phyloP scores from a whole-genome alignment of 2,329 filamentous ascomycete species.

The Magnaporthiopsis rhizophila region DNA sequence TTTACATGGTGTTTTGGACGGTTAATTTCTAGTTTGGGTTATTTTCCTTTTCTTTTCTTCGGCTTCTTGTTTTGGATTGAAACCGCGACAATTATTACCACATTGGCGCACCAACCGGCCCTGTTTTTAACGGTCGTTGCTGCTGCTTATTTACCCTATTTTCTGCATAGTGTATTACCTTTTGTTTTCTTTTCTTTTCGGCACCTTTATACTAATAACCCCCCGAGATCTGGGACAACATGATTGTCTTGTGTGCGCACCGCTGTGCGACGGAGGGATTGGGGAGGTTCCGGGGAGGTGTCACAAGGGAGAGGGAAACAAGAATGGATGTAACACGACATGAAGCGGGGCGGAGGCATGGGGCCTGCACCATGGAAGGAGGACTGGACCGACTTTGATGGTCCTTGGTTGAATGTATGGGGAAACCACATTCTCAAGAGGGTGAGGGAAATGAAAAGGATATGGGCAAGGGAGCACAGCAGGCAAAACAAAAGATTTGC shows the following conservation, averaged over 20 bases:
- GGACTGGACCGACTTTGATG: background rate
- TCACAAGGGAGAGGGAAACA: background rate
- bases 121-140: background rate
- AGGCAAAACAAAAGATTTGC: background rate
- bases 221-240: background rate
- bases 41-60: background rate
- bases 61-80: constrained; percentile 3
- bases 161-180: background rate
- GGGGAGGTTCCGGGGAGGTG: background rate
- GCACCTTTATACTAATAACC: background rate
- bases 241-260: background rate
- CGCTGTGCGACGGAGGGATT: background rate
- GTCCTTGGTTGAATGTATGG: background rate
- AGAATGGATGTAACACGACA: background rate
- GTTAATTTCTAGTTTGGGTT: background rate
- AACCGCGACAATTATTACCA: background rate
- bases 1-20: constrained; percentile 2
- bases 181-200: background rate
- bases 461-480: background rate
- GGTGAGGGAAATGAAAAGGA: background rate
- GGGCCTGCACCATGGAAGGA: background rate
- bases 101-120: constrained; percentile 1
- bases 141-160: background rate
- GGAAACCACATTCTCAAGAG: background rate
- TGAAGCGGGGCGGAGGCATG: background rate